phyloP scores from a whole-genome alignment of 768 basidiomycete species.

The Exsudoporus frostii region DNA sequence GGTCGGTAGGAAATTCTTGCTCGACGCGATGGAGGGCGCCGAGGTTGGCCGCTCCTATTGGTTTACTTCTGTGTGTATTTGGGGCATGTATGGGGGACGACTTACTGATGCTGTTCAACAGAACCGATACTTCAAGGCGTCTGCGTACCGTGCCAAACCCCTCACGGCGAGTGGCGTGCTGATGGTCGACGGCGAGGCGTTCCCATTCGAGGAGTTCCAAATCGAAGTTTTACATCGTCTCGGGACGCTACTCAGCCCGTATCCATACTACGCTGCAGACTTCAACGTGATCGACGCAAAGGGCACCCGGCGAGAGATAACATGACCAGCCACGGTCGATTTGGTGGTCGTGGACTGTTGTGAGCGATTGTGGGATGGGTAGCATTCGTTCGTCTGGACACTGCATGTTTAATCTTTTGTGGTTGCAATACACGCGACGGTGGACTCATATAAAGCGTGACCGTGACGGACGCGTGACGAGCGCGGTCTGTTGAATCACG shows the following conservation, averaged over 20 bases:
- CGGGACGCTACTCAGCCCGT: constrained; percentile 62
- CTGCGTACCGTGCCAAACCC: constrained; percentile 71
- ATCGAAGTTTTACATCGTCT: constrained; percentile 72
- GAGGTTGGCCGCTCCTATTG: constrained; percentile 61
- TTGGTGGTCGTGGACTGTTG: background rate
- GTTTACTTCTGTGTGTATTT: constrained; percentile 49
- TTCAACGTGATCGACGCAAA: constrained; percentile 36
- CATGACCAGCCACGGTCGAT: background rate
- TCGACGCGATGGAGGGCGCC: constrained; percentile 57
- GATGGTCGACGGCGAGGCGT: constrained; percentile 76
- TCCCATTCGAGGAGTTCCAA: constrained; percentile 70
- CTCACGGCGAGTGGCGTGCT: constrained; percentile 50
- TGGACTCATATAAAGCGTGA: constrained; percentile 19
- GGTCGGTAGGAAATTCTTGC: constrained; percentile 43
- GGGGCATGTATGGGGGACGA: background rate
- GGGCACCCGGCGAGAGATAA: constrained; percentile 18
- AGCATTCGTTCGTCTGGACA: background rate
- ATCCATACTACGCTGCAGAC: constrained; percentile 51
- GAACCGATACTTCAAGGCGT: constrained; percentile 71
- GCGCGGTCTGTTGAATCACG: constrained; percentile 37
- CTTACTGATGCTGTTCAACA: constrained; percentile 27
- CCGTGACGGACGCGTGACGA: constrained; percentile 33
- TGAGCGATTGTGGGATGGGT: background rate
- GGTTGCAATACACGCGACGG: too few relatives aligned
- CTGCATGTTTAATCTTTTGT: background rate